Evolutionary conservation across 2,329 filamentous ascomycete genomes (phyloP).

Genomic region (Conoideocrella luteorostrata): DNA sequence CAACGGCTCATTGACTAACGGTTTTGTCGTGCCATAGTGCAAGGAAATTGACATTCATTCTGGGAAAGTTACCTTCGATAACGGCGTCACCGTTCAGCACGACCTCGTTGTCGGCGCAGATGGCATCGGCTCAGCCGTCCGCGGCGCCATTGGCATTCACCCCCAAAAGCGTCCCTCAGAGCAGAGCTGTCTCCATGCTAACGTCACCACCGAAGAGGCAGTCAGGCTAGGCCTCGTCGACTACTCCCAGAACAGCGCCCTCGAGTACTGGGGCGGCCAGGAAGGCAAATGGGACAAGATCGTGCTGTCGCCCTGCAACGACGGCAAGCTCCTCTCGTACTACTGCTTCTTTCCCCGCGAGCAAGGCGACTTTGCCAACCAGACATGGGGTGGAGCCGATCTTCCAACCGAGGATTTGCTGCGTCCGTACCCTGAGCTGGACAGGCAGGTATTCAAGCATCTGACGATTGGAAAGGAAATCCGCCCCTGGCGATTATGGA

Average conservation of each 20-base stretch:
- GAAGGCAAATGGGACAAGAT: constrained; percentile 62
- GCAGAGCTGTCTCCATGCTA: constrained; percentile 58
- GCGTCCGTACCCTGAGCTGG: constrained; percentile 53
- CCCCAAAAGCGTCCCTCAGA: constrained; percentile 54
- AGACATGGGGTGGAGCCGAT: constrained; percentile 51
- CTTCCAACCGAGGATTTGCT: constrained; percentile 52
- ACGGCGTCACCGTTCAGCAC: constrained; percentile 43
- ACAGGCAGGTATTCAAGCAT: constrained; percentile 49
- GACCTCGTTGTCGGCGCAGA: constrained; percentile 60
- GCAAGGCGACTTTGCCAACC: constrained; percentile 52
- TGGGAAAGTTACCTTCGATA: constrained; percentile 45
- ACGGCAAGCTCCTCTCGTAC: constrained; percentile 58
- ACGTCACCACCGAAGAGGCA: constrained; percentile 56
- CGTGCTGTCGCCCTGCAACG: constrained; percentile 62
- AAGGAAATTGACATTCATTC: constrained; percentile 44
- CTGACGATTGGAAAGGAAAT: constrained; percentile 56
- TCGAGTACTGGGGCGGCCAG: constrained; percentile 67
- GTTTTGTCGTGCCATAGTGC: constrained; percentile 25
- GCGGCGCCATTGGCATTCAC: constrained; percentile 55
- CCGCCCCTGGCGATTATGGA: constrained; percentile 56
- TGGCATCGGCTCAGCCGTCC: constrained; percentile 60
- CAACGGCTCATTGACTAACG: neutral
- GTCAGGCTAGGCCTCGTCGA: constrained; percentile 54
- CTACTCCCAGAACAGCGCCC: constrained; percentile 52
- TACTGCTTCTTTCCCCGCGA: constrained; percentile 60